Evolutionary conservation across 768 basidiomycete species (phyloP), one percentile per base, ranked within the genome.

Genomic region (Termitomyces sp.): DNA sequence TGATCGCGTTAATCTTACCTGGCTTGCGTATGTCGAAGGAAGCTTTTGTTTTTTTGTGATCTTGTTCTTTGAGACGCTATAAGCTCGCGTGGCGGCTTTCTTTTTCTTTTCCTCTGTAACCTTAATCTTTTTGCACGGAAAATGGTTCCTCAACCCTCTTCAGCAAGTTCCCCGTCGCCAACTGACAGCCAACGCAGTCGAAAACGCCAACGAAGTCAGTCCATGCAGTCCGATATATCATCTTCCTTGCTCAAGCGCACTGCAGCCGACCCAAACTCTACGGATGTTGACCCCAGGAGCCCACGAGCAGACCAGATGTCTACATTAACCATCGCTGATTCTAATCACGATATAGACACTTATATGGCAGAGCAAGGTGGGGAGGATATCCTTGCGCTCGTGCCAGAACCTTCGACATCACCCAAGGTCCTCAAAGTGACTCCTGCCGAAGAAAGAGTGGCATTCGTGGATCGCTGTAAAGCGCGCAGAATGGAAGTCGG

Each of bases 191-290:
- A 75, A 60, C 72, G 72, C 31, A 75, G 75, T 65, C 78, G 88
- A 67, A 90, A 90, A 76, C 79, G 88, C 71, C 86, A 88, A 68
- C 85, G 89, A 66, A 89, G 86, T 62, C 79, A 76, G 65, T 91
- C 89, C 39, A 88, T 87, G 85, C 79, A 88, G 68, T 90, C 89
- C 48, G 83, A 85, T 65, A 76, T 80, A 57, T 85, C 86, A 59
- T 82, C 81, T 30, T 85, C 88, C 27, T 93, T 90, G 31, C 76
- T 85, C 61, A 95, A 95, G 77, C 87, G 93, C 62, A 81, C 89
- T 20, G 83, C 83, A 57, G 89, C 91, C 24, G 88, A 91, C 69
- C 84, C 80, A 52, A 78, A 80, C 61, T 68, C 78, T 60, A 71
- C 75, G 58, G 78, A 83, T 60, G 70, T 73, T 51, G 61, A 66